Evolutionary conservation across 140 eudicot genomes (phyloP), one percentile per base, ranked within the genome.

Genomic region (Bidens hawaiensis): DNA sequence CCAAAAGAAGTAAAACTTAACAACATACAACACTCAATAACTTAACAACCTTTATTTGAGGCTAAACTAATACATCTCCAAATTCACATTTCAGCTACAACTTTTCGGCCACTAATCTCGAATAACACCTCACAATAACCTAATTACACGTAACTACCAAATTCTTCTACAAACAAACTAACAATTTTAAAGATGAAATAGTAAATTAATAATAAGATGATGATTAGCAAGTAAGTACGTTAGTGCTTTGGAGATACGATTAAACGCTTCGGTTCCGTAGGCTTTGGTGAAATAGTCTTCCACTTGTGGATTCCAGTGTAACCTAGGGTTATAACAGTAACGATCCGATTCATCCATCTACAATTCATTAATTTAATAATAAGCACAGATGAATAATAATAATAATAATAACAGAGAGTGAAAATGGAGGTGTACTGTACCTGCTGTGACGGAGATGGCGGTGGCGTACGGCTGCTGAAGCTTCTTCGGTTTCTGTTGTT

Each of bases 261-360:
- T 59, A 62, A 91, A 91, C 43, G 79, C 84, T n/a, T 87, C 84
- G 6, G 83, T 61, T 25, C 99, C 99, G 52, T 91, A 91, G n/a
- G 96, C 99, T 53, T 87, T 80, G 41, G 58, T 57, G 50, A 87
- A 91, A 78, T 91, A 88, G 5, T 76, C 87, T 64, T 91, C 93
- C 16, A 91, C 99, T 64, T 78, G 70, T 38, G 93, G 87, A 34
- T 91, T 82, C 99, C 99, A 91, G 5, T 49, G 64, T 65, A 91
- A 75, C 62, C 54, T 69, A 6, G 98, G 99, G 53, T 78, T 82
- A 71, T 80, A 91, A 66, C 78, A 78, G 72, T 82, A 87, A 66
- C 99, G 95, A 13, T 85, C 88, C 19, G 84, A 49, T 22, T 66
- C 62, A 71, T 82, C 85, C 94, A 87, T 87, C 64, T 2, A 22